These are phyloP conservation scores for Botrytis paeoniae DNA, from an alignment of 2,329 filamentous ascomycete genomes.

Conservation along the genomic window DNA sequence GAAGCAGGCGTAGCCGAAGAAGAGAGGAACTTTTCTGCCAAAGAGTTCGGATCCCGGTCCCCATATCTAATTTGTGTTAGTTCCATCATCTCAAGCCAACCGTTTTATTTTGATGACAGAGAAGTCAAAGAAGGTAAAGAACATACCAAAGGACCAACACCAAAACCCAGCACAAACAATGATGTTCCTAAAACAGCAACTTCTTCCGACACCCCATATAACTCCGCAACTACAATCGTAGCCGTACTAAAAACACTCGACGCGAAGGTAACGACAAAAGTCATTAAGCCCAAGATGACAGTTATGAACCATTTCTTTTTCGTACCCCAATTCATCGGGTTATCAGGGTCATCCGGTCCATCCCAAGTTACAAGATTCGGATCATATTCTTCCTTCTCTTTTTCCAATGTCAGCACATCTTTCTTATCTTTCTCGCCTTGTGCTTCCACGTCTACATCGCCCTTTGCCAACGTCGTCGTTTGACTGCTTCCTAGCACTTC, in stretches of 20 bases:
- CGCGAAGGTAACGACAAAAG: constrained; percentile 40
- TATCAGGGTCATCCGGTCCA: constrained; percentile 22
- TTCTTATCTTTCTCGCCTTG: constrained; percentile 5
- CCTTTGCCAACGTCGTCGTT: constrained; percentile 9
- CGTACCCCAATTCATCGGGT: constrained; percentile 27
- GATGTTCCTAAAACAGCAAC: constrained; percentile 62
- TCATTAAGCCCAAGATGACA: constrained; percentile 33
- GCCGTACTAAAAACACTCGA: constrained; percentile 33
- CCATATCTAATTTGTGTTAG: constrained; percentile 35
- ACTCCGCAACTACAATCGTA: constrained; percentile 25
- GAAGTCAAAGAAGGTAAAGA: constrained; percentile 21
- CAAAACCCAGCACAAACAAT: constrained; percentile 68
- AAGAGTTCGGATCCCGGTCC: constrained; percentile 47
- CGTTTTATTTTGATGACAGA: not conserved
- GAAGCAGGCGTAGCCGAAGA: constrained; percentile 48
- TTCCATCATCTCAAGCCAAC: not conserved
- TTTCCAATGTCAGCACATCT: not conserved
- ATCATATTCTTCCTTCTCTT: constrained; percentile 7
- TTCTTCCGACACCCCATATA: constrained; percentile 31
- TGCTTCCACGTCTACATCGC: constrained; percentile 4
- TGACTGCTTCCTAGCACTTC: constrained; percentile 7
- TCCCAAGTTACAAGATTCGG: constrained; percentile 23
- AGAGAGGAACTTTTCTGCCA: constrained; percentile 48
- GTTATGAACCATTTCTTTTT: constrained; percentile 32
- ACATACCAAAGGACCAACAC: constrained; percentile 62